These are phyloP conservation scores for Andalucia godoyi DNA, from an alignment of 78 protist genomes.

Conservation along the genomic window DNA sequence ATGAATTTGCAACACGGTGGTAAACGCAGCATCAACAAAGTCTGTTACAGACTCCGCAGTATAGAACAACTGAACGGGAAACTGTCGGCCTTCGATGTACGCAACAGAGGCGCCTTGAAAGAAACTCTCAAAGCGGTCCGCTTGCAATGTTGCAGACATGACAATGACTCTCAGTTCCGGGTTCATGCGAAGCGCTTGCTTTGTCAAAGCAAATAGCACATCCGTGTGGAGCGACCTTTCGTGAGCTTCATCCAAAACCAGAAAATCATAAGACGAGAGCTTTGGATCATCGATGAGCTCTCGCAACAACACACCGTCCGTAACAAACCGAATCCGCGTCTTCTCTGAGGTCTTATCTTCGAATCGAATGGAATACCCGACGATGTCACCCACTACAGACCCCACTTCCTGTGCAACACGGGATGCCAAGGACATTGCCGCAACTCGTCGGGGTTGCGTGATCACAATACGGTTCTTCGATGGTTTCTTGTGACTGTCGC, in stretches of 20 bases:
- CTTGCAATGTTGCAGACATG: slow-evolving; percentile 87
- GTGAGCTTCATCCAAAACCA: slow-evolving; percentile 96
- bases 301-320: slow-evolving; percentile 89
- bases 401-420: slow-evolving; percentile 72
- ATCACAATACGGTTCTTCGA: slow-evolving; percentile 9
- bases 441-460: slow-evolving; percentile 81
- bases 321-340: slow-evolving; percentile 68
- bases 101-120: slow-evolving; percentile 30
- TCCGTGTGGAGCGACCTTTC: slow-evolving; percentile 63
- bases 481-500: not conserved
- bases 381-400: slow-evolving; percentile 38
- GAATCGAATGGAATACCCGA: slow-evolving; percentile 82
- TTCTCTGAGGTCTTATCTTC: slow-evolving; percentile 43
- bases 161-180: slow-evolving; percentile 63
- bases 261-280: slow-evolving; percentile 50
- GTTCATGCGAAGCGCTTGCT: slow-evolving; percentile 13
- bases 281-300: slow-evolving; percentile 75
- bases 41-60: not conserved
- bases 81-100: slow-evolving; percentile 14
- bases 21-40: slow-evolving; percentile 30
- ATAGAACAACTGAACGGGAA: slow-evolving; percentile 16
- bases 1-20: slow-evolving; percentile 53
- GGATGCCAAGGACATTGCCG: slow-evolving; percentile 66
- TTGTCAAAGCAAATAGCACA: slow-evolving; percentile 49
- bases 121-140: slow-evolving; percentile 31